Evolutionary conservation across 169 alveolate species (phyloP).

Genomic region (Blepharisma undulans): DNA sequence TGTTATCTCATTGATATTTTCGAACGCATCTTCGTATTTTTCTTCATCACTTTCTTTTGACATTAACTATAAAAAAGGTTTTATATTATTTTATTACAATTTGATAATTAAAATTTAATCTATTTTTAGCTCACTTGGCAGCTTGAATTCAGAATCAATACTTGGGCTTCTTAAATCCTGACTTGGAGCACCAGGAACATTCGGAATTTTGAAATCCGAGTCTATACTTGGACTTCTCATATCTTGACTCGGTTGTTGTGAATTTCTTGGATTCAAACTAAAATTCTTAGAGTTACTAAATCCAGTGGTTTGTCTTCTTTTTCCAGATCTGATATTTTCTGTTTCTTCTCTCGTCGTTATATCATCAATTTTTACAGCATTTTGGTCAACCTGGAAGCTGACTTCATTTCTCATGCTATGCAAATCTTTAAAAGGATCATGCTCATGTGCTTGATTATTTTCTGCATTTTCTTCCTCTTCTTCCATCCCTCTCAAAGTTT

Average conservation of each 20-base stretch:
- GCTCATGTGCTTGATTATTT: background rate
- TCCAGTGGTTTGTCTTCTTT: background rate
- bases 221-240: background rate
- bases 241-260: background rate
- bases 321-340: background rate
- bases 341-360: background rate
- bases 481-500: background rate
- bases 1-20: background rate
- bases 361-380: background rate
- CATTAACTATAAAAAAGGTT: background rate
- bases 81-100: background rate
- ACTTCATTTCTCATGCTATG: background rate
- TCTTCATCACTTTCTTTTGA: background rate
- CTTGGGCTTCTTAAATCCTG: background rate
- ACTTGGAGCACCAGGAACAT: background rate
- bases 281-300: background rate
- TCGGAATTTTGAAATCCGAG: background rate
- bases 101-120: background rate
- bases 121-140: background rate
- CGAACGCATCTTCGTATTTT: background rate
- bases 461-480: conserved; percentile 24
- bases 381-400: background rate
- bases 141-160: background rate
- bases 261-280: background rate
- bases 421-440: conserved; percentile 18